Percentiles rank a stretch among this genome's conserved stretches.
Evolutionary conservation across 306 rosid genomes (phyloP).

Genomic region (Urtica urens): DNA sequence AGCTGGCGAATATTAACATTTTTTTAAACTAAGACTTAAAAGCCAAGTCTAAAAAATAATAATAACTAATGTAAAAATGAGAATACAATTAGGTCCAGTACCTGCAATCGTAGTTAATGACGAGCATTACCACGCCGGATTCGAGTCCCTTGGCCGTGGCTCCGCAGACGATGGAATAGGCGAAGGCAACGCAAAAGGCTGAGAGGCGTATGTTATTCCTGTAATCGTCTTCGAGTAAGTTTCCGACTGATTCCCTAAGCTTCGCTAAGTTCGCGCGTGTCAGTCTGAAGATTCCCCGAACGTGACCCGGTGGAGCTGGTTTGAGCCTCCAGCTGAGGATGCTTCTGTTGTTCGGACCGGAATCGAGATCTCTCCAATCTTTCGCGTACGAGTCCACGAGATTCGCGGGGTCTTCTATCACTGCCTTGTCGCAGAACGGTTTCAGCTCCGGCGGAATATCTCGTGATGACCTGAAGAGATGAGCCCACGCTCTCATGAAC

Average conservation of each 20-base stretch:
- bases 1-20: too few species aligned
- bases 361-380: neutral
- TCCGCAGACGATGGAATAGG: neutral
- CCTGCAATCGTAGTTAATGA: neutral
- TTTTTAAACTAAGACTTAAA: too few species aligned
- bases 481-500: slow-evolving; percentile 19
- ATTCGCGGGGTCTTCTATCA: neutral
- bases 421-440: slow-evolving; percentile 4
- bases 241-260: neutral
- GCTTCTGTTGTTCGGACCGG: too few species aligned
- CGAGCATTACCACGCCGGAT: neutral
- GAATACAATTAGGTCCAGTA: too few species aligned
- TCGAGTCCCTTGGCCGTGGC: neutral
- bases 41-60: too few species aligned
- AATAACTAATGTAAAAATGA: too few species aligned
- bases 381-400: slow-evolving; percentile 3
- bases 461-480: neutral
- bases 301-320: neutral
- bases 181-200: neutral
- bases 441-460: neutral
- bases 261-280: neutral
- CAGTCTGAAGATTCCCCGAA: slow-evolving; percentile 12
- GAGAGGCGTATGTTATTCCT: neutral
- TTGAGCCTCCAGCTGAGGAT: too few species aligned
- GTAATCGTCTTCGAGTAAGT: neutral